Evolutionary conservation across 441 rosid genomes (phyloP).

Genomic region (Jatropha multifida): DNA sequence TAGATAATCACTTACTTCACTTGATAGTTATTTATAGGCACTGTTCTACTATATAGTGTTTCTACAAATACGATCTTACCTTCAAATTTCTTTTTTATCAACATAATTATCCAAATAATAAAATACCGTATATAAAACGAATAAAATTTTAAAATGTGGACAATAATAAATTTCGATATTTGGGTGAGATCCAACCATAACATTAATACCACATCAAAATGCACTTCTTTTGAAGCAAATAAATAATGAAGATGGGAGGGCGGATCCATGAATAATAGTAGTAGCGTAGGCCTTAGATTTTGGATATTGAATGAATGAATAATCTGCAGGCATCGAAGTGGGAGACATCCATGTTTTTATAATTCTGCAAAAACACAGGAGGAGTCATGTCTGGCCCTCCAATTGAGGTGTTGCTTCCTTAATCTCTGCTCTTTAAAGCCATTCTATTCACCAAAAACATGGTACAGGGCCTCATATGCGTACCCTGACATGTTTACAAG

Average conservation of each 20-base stretch:
- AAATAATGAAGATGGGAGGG: background rate
- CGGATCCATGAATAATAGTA: background rate
- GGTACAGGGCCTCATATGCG: too few species aligned
- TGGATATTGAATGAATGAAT: background rate
- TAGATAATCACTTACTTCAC: too few species aligned
- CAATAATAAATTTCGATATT: too few species aligned
- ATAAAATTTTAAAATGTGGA: too few species aligned
- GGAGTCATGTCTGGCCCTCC: background rate
- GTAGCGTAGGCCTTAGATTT: background rate
- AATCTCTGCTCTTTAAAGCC: background rate
- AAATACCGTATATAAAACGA: too few species aligned
- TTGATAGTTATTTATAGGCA: too few species aligned
- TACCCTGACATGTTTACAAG: background rate
- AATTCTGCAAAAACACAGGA: background rate
- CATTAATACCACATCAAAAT: background rate
- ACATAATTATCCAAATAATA: too few species aligned
- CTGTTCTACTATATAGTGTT: too few species aligned
- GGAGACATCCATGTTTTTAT: background rate
- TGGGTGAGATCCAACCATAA: background rate
- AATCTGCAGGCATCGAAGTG: background rate
- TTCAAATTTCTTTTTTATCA: too few species aligned
- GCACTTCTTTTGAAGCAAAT: background rate
- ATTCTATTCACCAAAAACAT: background rate
- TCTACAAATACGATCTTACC: too few species aligned
- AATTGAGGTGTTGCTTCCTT: background rate